Evolutionary conservation across 441 rosid species (phyloP), one percentile per base, ranked within the genome.

Genomic region (Euphorbia schlechtendalii): DNA sequence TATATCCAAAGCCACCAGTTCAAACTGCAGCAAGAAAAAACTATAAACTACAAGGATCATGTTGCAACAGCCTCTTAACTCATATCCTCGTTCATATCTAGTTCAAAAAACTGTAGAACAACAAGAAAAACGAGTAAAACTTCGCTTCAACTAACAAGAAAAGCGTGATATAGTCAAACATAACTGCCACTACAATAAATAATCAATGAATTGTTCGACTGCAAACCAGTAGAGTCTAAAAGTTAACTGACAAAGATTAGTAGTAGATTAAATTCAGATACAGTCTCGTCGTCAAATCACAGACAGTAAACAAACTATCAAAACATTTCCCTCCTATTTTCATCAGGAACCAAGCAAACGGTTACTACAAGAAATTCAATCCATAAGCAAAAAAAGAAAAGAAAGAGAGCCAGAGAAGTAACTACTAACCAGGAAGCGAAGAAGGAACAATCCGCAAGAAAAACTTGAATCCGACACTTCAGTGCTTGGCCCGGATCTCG

Each of bases 401-500:
- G 14, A 24, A 6, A 28, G 5, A 30, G 24, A 54, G n/a, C 55
- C 25, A 69, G 25, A 56, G 15, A 51, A 20, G 48, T 25, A 60
- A 38, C 41, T 8, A 38, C 41, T 38, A 38, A 65, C 65, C 53
- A n/a, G 51, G 18, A 59, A n/a, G 71, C 70, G 67, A 51, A 60
- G 8, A 48, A 18, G 28, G n/a, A 20, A 43, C 53, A 3, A 40
- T 15, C 54, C 1, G 63, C 62, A 61, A 46, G 27, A 2, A 71
- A 61, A 71, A 65, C 64, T 71, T 61, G 69, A 81, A 75, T 59
- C 77, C 67, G 66, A 72, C 69, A 70, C 76, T 74, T 73, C 87
- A 74, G 84, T 78, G 59, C 76, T 78, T 86, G 95, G 96, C 98
- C 84, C 90, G 85, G 95, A 92, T 89, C 92, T 83, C 88, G 92